These are phyloP conservation scores for Backusella tuberculispora DNA, from an alignment of 192 early-diverging fungal species.

Conservation along the genomic window DNA sequence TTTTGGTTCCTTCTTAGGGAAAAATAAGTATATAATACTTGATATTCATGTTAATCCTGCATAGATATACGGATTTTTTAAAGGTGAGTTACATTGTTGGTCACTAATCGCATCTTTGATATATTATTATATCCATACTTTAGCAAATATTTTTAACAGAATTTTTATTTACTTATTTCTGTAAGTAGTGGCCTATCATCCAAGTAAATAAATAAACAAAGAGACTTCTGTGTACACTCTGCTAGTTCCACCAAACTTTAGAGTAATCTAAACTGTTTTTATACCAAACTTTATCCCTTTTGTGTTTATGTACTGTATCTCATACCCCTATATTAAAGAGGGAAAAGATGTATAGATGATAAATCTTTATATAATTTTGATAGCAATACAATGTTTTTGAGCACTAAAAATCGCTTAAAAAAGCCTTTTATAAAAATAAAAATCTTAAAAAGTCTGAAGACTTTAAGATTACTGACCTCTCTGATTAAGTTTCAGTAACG, in stretches of 20 bases:
- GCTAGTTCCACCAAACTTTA: not conserved
- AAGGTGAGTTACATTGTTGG: not conserved
- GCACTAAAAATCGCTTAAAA: no score
- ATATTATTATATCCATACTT: not conserved
- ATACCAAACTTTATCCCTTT: not conserved
- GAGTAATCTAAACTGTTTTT: not conserved
- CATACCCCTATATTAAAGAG: not conserved
- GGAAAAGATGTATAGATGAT: not conserved
- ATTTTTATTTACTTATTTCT: not conserved
- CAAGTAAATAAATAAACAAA: not conserved
- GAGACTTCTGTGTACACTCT: not conserved
- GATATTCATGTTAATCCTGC: not conserved
- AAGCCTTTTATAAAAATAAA: no score
- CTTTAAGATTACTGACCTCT: no score
- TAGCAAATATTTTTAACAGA: not conserved
- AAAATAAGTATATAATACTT: not conserved
- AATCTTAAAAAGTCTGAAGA: no score
- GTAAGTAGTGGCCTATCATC: constrained; percentile 1
- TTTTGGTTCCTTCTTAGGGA: not conserved
- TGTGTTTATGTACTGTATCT: not conserved
- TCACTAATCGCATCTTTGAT: not conserved
- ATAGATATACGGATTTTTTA: not conserved
- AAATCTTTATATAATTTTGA: no score
- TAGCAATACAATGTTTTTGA: no score
- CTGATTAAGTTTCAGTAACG: no score